Conservation (phyloP, 2,329 filamentous ascomycete genomes). For the Colletotrichum viniferum region DNA sequence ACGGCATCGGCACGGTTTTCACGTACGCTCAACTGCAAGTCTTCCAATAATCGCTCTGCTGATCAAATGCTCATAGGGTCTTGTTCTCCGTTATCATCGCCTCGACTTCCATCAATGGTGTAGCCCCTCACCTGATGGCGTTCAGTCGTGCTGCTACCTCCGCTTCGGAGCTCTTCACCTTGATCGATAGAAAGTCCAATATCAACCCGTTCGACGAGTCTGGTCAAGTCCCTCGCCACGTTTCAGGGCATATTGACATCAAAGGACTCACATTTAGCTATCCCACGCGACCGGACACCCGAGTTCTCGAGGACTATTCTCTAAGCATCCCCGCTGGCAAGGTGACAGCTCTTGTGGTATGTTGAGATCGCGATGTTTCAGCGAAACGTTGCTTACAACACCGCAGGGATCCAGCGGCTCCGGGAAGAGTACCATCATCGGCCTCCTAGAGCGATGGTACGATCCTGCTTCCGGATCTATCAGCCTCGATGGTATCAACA, state of each 20-base stretch:
- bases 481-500: conserved; percentile 28
- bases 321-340: conserved; percentile 67
- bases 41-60: conserved; percentile 33
- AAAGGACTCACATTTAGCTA: conserved; percentile 69
- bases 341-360: conserved; percentile 66
- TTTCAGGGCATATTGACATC: conserved; percentile 63
- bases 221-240: conserved; percentile 18
- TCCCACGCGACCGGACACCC: conserved; percentile 68
- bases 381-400: conserved; percentile 24
- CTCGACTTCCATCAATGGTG: conserved; percentile 20
- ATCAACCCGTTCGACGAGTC: conserved; percentile 24
- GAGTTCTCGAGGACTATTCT: conserved; percentile 66
- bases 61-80: conserved; percentile 26
- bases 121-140: conserved; percentile 24
- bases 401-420: conserved; percentile 59
- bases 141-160: conserved; percentile 27
- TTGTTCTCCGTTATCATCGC: conserved; percentile 29
- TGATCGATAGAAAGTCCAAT: conserved; percentile 29
- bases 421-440: conserved; percentile 73
- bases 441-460: conserved; percentile 71
- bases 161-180: conserved; percentile 25
- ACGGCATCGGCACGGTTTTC: conserved; percentile 19
- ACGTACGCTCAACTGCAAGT: not conserved
- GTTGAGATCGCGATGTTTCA: conserved; percentile 41
- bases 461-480: conserved; percentile 26